Percentiles rank a stretch among this genome's conserved stretches.
Conservation (phyloP, 371 early-diverging fungal genomes). For the Rhizomucor pusillus region DNA sequence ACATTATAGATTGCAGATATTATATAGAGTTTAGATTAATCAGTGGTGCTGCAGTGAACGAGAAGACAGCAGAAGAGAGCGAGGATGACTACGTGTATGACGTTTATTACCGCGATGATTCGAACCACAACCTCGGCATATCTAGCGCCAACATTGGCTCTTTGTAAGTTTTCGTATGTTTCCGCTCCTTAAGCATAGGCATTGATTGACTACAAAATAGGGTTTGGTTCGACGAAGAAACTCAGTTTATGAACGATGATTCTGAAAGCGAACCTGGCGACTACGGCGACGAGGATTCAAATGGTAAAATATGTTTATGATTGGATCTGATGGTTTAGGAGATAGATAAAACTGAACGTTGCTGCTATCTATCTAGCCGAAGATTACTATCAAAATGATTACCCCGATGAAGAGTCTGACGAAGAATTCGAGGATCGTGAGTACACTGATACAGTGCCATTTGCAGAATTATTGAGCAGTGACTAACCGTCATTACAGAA, state of each 20-base stretch:
- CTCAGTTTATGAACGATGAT: slow-evolving; percentile 50
- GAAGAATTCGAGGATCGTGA: slow-evolving; percentile 48
- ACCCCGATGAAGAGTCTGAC: slow-evolving; percentile 56
- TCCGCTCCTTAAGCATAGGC: too few relatives aligned
- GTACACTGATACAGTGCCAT: slow-evolving; percentile 4
- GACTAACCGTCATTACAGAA: slow-evolving; percentile 15
- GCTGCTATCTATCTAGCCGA: slow-evolving; percentile 42
- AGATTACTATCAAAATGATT: slow-evolving; percentile 65
- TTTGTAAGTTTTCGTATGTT: slow-evolving; percentile 28
- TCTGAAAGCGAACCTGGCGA: slow-evolving; percentile 53
- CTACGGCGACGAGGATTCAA: slow-evolving; percentile 60
- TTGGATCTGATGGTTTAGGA: background rate
- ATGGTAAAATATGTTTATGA: slow-evolving; percentile 29
- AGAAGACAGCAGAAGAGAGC: slow-evolving; percentile 32
- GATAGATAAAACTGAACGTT: background rate
- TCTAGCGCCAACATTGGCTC: slow-evolving; percentile 41
- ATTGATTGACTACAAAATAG: slow-evolving; percentile 22
- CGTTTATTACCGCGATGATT: slow-evolving; percentile 55
- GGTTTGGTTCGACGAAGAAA: slow-evolving; percentile 55
- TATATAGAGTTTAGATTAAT: background rate
- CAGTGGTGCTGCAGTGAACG: slow-evolving; percentile 23
- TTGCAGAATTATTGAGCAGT: too few relatives aligned
- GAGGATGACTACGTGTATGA: slow-evolving; percentile 61
- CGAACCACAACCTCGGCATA: slow-evolving; percentile 23
- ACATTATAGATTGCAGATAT: background rate